Conservation (phyloP, 2,329 filamentous ascomycete species). For the Fusarium dlaminii region DNA sequence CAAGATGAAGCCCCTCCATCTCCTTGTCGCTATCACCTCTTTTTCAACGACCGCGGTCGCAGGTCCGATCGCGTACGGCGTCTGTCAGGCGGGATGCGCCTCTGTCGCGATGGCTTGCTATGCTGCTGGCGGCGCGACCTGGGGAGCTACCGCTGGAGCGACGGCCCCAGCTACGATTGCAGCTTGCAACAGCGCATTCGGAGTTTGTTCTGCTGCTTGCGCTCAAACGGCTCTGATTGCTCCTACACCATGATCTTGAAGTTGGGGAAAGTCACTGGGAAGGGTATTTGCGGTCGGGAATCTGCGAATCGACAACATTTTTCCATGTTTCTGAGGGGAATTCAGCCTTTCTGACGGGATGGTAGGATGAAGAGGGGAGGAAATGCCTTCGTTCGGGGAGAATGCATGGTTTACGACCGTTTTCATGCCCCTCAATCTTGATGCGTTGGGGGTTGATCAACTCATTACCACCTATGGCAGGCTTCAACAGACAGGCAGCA, state of each 20-base stretch:
- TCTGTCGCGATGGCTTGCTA: constrained; percentile 1
- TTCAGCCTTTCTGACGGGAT: too few species aligned
- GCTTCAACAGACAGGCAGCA: background rate
- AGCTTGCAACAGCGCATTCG: background rate
- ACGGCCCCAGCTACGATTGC: background rate
- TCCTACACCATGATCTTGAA: background rate
- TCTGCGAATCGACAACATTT: fast-evolving
- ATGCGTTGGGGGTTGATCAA: background rate
- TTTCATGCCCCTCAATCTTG: too few species aligned
- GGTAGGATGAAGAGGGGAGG: background rate
- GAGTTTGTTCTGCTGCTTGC: background rate
- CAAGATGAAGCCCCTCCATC: background rate
- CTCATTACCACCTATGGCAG: background rate
- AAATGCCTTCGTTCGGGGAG: too few species aligned
- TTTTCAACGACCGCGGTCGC: fast-evolving
- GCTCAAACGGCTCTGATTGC: background rate
- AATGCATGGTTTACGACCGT: too few species aligned
- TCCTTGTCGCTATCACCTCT: fast-evolving
- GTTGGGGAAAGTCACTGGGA: background rate
- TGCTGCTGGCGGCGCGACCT: background rate
- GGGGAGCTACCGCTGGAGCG: background rate
- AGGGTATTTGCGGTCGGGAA: too few species aligned
- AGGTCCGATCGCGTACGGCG: background rate
- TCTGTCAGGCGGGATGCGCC: background rate
- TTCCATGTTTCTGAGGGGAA: too few species aligned